These are phyloP conservation scores for Penicillium egyptiacum DNA, from an alignment of 495 filamentous ascomycete species.

Conservation along the genomic window DNA sequence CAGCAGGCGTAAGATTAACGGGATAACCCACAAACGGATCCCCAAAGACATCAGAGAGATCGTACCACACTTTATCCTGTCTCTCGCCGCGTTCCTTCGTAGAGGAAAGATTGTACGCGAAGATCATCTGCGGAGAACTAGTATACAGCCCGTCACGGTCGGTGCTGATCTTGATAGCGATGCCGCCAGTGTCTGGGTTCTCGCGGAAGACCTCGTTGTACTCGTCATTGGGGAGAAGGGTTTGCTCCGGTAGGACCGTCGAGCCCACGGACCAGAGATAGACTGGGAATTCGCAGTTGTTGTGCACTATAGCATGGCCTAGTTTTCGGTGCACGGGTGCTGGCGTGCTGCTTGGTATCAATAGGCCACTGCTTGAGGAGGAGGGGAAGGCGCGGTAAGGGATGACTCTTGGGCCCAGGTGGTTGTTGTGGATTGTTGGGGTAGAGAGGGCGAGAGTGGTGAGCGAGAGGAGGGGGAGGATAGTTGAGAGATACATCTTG, in stretches of 20 bases:
- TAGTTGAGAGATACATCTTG: slow-evolving; percentile 17
- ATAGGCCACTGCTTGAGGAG: not conserved
- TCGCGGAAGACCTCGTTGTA: slow-evolving; percentile 46
- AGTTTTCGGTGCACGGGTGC: slow-evolving; percentile 17
- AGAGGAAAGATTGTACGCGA: slow-evolving; percentile 54
- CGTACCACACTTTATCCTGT: slow-evolving; percentile 51
- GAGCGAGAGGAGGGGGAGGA: slow-evolving; percentile 10
- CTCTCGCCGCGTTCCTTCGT: not conserved
- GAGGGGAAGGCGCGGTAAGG: slow-evolving; percentile 12
- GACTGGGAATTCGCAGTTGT: slow-evolving; percentile 48
- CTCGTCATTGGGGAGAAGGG: slow-evolving; percentile 20
- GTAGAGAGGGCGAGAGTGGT: slow-evolving; percentile 11
- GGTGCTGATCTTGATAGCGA: slow-evolving; percentile 56
- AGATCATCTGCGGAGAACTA: slow-evolving; percentile 51
- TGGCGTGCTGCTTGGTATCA: slow-evolving; percentile 6
- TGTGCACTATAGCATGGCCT: slow-evolving; percentile 51
- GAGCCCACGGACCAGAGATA: slow-evolving; percentile 58
- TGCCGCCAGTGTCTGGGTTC: slow-evolving; percentile 51
- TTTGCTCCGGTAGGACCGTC: slow-evolving; percentile 30
- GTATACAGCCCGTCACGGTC: slow-evolving; percentile 48
- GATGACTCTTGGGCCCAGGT: not conserved
- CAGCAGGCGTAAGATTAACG: slow-evolving; percentile 39
- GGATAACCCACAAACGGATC: slow-evolving; percentile 52
- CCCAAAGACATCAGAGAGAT: slow-evolving; percentile 57
- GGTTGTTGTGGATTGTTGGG: slow-evolving; percentile 1